Evolutionary conservation across 2,329 filamentous ascomycete species (phyloP), one percentile per base, ranked within the genome.

Genomic region (Ophiognomonia clavigignenti-juglandacearum): DNA sequence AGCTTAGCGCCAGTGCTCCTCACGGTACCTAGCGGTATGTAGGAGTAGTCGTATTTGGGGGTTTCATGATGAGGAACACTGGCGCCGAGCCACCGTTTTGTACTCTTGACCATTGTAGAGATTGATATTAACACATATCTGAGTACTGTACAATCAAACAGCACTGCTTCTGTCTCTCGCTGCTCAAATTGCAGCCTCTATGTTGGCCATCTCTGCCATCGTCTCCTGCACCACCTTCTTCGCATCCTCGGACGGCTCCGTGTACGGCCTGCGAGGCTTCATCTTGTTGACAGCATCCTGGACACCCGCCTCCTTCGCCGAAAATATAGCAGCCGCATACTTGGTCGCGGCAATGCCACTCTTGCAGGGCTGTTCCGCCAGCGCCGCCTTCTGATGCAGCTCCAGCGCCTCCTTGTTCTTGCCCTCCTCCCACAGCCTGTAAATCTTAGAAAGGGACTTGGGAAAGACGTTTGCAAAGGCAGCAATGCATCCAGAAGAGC

Each of bases 311-410:
- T 65, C 62, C 47, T 63, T 71, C 2, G 80, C 84, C 27, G 78
- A 78, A 54, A 75, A 79, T 26, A 81, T 64, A 3, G 78, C 74
- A 0, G 80, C 81, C 0, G 82, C 84, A 59, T 83, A 86, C 65
- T 88, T 87, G n/a, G 78, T 80, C 2, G 73, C 71, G 8, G 81
- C 82, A 55, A 87, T 83, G 6, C 83, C 83, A 10, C 73, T 72
- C 64, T 87, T 86, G 57, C 77, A 78, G 1, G 78, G 75, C 47
- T 75, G 76, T 62, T 88, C 84, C 0, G 83, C 83, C 43, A 86
- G 63, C 7, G 83, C 80, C 0, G 82, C 78, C 59, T 75, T 75
- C 51, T 71, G 68, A 54, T 86, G 82, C 58, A 87, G 60, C 43
- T 66, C 69, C 50, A 84, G 55, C 2, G 83, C 84, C 57, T 85